Base-by-base conservation (phyloP, 2,329 filamentous ascomycete genomes). In the Fusarium vanettenii region DNA sequence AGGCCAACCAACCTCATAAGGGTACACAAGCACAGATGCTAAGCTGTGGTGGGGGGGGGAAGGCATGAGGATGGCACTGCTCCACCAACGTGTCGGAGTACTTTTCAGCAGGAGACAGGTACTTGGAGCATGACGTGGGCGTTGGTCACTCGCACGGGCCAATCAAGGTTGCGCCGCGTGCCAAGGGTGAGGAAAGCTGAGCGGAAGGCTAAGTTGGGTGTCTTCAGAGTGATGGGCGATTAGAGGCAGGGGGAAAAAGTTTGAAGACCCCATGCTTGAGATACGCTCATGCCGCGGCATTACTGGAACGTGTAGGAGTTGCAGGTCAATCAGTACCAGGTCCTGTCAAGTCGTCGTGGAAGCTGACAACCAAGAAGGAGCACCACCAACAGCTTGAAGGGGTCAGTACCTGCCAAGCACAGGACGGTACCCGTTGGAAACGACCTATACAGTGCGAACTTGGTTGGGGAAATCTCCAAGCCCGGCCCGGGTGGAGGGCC, bases 81-180 rank as follows among this genome's bases (percentile, higher is more conserved):
- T 43, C 71, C 71, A 64, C 48, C 60, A 9, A 29, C 20, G 22
- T 60, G 60, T 45, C 66, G 71, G 63, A 39, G 60, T 74, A 73
- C 71, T 62, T 74, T 71, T 61, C 67, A 66, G 18, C 57, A 63
- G 59, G 60, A 67, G 71, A 37, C 62, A 33, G 62, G 59, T 73
- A 73, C 71, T 69, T 63, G 50, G 56, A 43, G 43, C 48, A 27
- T 57, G 55, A 57, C 55, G 55, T 37, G 61, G 60, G 35, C 31
- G 25, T 18, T 55, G 20, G 43, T 55, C n/a, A 69, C 33, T 63
- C 22, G 67, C 71, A 68, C 71, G 68, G n/a, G 25, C 55, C 62
- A 64, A 59, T 64, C 64, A 37, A 22, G 48, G 27, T 31, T 52
- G 27, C 48, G 48, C 25, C 27, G n/a, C 27, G 18, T 31, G 48